A percentile compares a stretch with the other conserved stretches of the same genome.
Conservation (phyloP, 345 rosid genomes). For the Limnanthes douglasii region DNA sequence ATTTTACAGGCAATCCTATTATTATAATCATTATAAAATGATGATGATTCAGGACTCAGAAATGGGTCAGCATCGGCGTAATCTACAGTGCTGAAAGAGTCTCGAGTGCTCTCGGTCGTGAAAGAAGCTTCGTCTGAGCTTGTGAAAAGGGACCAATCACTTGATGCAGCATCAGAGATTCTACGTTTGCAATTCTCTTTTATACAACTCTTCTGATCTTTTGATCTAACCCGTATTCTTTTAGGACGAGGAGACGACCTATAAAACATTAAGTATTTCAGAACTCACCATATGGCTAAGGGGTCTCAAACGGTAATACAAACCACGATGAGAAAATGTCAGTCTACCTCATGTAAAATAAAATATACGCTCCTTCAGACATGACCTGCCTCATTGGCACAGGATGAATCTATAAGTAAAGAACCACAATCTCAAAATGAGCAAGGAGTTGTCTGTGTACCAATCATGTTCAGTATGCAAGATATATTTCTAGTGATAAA, state of each 20-base stretch:
- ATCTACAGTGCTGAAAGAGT: slow-evolving; percentile 68
- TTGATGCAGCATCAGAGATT: slow-evolving; percentile 57
- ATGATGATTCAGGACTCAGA: slow-evolving; percentile 22
- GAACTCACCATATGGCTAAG: too few species aligned
- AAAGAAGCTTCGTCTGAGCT: slow-evolving; percentile 88
- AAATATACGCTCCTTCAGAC: slow-evolving; percentile 88
- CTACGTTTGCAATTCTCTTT: too few species aligned
- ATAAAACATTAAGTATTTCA: slow-evolving; percentile 6
- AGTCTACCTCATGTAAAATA: slow-evolving; percentile 70
- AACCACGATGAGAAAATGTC: too few species aligned
- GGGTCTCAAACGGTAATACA: too few species aligned
- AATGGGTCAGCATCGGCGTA: slow-evolving; percentile 36
- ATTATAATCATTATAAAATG: too few species aligned
- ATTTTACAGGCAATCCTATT: slow-evolving; percentile 43
- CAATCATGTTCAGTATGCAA: too few species aligned
- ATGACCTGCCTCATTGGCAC: slow-evolving; percentile 74
- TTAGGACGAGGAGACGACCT: slow-evolving; percentile 66
- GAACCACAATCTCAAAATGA: not conserved
- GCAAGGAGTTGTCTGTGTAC: too few species aligned
- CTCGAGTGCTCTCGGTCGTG: slow-evolving; percentile 81
- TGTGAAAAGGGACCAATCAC: slow-evolving; percentile 79
- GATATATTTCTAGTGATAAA: not conserved
- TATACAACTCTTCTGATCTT: slow-evolving; percentile 21
- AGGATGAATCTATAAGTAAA: slow-evolving; percentile 37
- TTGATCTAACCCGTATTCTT: slow-evolving; percentile 17